Percentiles rank a stretch among this genome's conserved stretches.
Conservation (phyloP, 2,329 filamentous ascomycete genomes). For the Ophiostoma tasmaniense region DNA sequence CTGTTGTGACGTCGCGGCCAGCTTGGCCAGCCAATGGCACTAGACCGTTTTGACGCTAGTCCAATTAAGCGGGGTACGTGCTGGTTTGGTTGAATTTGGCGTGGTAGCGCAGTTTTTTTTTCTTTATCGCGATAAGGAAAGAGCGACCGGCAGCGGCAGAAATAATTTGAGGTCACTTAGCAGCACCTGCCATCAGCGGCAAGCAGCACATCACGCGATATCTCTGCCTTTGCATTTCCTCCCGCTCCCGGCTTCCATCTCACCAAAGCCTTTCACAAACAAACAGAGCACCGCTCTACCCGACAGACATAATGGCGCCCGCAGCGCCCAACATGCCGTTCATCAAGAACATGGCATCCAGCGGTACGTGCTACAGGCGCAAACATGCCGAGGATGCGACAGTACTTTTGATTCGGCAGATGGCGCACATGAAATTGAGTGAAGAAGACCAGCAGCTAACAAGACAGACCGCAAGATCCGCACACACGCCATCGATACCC, state of each 20-base stretch:
- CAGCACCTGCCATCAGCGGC: background rate
- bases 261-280: background rate
- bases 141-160: background rate
- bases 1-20: background rate
- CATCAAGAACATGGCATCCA: constrained; percentile 75
- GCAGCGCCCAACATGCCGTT: constrained; percentile 56
- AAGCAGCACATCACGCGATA: background rate
- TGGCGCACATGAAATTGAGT: background rate
- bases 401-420: background rate
- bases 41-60: background rate
- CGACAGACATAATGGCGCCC: constrained; percentile 29
- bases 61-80: background rate
- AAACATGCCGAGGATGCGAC: background rate
- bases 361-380: constrained; percentile 46
- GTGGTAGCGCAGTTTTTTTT: constrained; percentile 1
- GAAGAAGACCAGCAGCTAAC: background rate
- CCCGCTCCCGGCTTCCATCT: too few relatives aligned
- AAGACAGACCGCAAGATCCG: constrained; percentile 64
- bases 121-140: constrained; percentile 8
- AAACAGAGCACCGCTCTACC: background rate
- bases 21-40: background rate
- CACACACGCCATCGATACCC: constrained; percentile 65
- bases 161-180: background rate
- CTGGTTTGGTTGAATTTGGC: background rate
- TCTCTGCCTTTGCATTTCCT: too few relatives aligned